Conservation (phyloP, 768 basidiomycete species). For the Nidula microcarpa region DNA sequence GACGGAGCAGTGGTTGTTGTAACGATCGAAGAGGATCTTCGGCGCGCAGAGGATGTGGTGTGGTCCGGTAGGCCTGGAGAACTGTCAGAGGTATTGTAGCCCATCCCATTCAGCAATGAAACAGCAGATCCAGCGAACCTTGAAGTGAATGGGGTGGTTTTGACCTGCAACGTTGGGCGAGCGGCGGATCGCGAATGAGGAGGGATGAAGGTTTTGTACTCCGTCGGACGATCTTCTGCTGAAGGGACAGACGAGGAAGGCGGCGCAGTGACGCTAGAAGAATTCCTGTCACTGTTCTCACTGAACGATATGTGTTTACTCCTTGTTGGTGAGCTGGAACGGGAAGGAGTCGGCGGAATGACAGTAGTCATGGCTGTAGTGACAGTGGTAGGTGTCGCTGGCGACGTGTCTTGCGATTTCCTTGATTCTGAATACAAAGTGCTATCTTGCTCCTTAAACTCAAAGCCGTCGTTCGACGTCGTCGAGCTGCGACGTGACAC, state of each 20-base stretch:
- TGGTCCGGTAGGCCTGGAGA: background rate
- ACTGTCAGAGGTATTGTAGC: conserved; percentile 1
- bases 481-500: conserved; percentile 14
- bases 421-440: background rate
- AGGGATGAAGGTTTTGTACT: conserved; percentile 1
- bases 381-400: background rate
- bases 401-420: background rate
- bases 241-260: background rate
- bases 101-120: conserved; percentile 20
- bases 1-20: background rate
- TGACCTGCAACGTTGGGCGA: conserved; percentile 13
- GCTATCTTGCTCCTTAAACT: background rate
- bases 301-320: background rate
- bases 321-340: background rate
- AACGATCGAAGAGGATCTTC: conserved; percentile 4
- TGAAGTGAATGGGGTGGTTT: conserved; percentile 9
- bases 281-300: background rate
- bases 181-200: conserved; percentile 15
- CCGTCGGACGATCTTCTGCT: too few species aligned
- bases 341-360: background rate
- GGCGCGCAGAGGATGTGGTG: background rate
- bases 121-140: conserved; percentile 17
- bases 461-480: conserved; percentile 6
- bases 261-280: background rate
- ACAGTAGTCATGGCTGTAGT: background rate